Evolutionary conservation across 2,329 filamentous ascomycete genomes (phyloP), one percentile per base, ranked within the genome.

Genomic region (Phaeosphaeria sp.): DNA sequence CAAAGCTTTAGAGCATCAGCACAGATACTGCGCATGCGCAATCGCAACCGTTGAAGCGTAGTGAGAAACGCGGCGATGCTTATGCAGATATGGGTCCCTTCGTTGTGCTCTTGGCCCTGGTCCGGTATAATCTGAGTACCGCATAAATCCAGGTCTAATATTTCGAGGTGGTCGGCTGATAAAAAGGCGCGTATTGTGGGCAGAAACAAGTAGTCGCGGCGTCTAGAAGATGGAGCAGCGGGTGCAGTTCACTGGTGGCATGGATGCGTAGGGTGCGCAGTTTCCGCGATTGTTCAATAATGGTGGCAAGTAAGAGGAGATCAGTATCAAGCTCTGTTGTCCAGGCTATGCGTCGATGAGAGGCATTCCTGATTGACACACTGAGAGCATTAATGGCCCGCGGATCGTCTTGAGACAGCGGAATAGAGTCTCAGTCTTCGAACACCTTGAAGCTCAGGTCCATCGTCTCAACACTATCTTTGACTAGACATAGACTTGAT

Each of bases 61-160:
- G 4, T 66, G 61, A 13, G 80, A 81, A 27, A 79, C 75, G 24
- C 65, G 72, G 55, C 79, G 78, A 57, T 82, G 82, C 51, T 82
- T 75, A 57, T 83, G 81, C 8, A 84, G 68, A 62, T 15, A 57
- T 68, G 61, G 44, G 50, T 43, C 55, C 18, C 55, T 60, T 64
- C 53, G 50, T 46, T 24, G 24, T 60, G 47, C 42, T 67, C 60
- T 57, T 61, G 52, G 43, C 49, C 56, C 55, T 57, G 49, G 53
- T 55, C 30, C 43, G 57, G 52, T 61, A 60, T 52, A 48, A 56
- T 39, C 49, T 7, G 45, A 44, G 55, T 56, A 47, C 47, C 53
- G 46, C 45, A 53, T 44, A 57, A 51, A 49, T 64, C 53, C 36
- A 60, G 53, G 22, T 57, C 43, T 52, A 68, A 59, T 58, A 52